A percentile compares a stretch with the other conserved stretches of the same genome.
phyloP scores from a whole-genome alignment of 2,329 filamentous ascomycete species.

The Helotiales sp. region DNA sequence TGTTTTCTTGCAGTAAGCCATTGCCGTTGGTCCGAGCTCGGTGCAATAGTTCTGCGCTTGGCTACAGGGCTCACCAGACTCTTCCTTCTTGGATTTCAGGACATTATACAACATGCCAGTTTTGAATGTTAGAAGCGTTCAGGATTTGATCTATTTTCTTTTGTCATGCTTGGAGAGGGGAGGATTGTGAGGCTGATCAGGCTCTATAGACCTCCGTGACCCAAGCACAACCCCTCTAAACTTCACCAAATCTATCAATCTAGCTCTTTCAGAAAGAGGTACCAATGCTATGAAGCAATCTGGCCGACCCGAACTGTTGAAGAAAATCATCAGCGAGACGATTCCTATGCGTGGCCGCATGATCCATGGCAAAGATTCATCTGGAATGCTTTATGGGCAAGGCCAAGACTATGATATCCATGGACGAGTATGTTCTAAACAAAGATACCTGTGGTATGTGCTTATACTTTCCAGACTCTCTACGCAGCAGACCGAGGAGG shows the following conservation, averaged over 20 bases:
- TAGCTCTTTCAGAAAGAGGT: slow-evolving; percentile 90
- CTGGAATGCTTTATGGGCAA: slow-evolving; percentile 70
- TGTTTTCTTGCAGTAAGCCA: neutral
- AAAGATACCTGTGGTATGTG: neutral
- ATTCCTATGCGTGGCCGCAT: slow-evolving; percentile 96
- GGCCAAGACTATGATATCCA: slow-evolving; percentile 90
- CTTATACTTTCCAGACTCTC: slow-evolving; percentile 59
- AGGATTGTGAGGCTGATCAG: neutral
- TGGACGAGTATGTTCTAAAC: slow-evolving; percentile 64
- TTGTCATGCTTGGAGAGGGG: no score
- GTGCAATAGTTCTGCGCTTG: neutral
- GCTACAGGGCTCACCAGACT: neutral
- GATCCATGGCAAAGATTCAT: slow-evolving; percentile 75
- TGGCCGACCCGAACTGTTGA: slow-evolving; percentile 64
- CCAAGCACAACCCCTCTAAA: slow-evolving; percentile 82
- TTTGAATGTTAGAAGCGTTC: no score
- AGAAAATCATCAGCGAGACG: slow-evolving; percentile 72
- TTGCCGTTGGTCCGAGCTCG: neutral
- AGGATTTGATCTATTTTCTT: no score
- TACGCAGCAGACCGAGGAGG: slow-evolving; percentile 82
- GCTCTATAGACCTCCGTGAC: slow-evolving; percentile 74
- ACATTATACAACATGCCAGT: no score
- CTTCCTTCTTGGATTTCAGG: no score
- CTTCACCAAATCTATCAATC: slow-evolving; percentile 98
- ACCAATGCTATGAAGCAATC: slow-evolving; percentile 82